phyloP scores from a whole-genome alignment of 306 rosid genomes.

The Datisca glomerata region DNA sequence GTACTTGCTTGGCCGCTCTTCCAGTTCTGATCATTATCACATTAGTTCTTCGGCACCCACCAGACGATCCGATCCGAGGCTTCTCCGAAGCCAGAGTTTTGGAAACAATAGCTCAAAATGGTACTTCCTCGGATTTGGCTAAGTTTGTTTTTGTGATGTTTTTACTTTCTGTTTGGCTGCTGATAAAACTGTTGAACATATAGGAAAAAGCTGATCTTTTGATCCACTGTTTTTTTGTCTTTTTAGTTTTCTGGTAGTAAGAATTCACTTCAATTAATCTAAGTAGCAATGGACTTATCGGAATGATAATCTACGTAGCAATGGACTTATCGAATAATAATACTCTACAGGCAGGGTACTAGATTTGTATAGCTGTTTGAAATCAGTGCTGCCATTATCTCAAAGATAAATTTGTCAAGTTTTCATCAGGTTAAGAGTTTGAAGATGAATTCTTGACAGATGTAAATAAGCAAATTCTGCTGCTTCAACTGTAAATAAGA shows the following conservation, averaged over 20 bases:
- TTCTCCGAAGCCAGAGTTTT: conserved; percentile 23
- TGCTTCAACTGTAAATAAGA: too few relatives aligned
- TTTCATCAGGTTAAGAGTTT: too few relatives aligned
- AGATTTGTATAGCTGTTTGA: too few relatives aligned
- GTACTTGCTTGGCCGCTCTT: conserved; percentile 16
- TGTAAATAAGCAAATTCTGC: too few relatives aligned
- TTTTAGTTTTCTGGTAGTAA: background rate
- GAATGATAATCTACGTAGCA: too few relatives aligned
- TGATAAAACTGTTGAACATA: too few relatives aligned
- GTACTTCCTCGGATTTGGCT: conserved; percentile 11
- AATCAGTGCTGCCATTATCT: too few relatives aligned
- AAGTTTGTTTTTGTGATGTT: background rate
- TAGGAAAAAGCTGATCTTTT: too few relatives aligned
- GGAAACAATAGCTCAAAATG: conserved; percentile 5
- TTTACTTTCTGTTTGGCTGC: conserved; percentile 1
- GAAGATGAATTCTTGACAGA: too few relatives aligned
- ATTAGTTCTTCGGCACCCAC: conserved; percentile 12
- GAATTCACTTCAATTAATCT: background rate
- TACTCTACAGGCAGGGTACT: too few relatives aligned
- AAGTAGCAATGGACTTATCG: background rate
- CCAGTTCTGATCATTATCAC: conserved; percentile 19
- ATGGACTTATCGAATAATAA: too few relatives aligned
- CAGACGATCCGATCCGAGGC: conserved; percentile 13
- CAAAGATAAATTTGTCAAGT: too few relatives aligned
- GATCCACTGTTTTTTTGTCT: background rate